Conservation (phyloP, 1,139 yeast genomes). For the Torulaspora globosa region DNA sequence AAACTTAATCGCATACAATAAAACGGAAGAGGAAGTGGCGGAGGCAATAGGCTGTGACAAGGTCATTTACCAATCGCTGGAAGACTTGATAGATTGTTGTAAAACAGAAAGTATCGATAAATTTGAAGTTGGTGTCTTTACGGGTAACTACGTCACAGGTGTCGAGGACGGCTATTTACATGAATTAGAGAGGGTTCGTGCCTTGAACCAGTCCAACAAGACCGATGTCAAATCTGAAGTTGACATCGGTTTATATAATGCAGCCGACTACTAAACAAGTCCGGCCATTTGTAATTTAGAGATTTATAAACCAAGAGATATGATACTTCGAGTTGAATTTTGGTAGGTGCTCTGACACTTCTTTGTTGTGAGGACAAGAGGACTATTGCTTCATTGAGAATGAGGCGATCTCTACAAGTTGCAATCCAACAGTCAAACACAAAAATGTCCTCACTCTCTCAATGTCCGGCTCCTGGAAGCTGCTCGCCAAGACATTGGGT, state of each 20-base stretch:
- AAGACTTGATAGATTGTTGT: conserved; percentile 81
- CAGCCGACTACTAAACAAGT: conserved; percentile 58
- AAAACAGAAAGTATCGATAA: conserved; percentile 43
- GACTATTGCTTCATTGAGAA: background rate
- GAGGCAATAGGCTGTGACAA: conserved; percentile 84
- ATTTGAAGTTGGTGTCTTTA: conserved; percentile 97
- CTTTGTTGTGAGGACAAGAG: background rate
- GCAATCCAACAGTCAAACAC: background rate
- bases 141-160: conserved; percentile 90
- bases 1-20: conserved; percentile 85
- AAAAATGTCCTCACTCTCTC: background rate
- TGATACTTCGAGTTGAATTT: background rate
- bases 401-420: background rate
- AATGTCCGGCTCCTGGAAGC: conserved; percentile 10
- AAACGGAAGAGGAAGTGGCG: conserved; percentile 70
- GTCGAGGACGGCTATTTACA: conserved; percentile 76
- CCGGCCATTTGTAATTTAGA: background rate
- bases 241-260: conserved; percentile 84
- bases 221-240: conserved; percentile 77
- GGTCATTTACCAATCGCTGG: conserved; percentile 81
- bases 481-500: conserved; percentile 4
- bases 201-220: conserved; percentile 59
- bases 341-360: background rate
- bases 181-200: conserved; percentile 79
- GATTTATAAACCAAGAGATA: conserved; percentile 1